Evolutionary conservation across 2,329 filamentous ascomycete genomes (phyloP), one percentile per base, ranked within the genome.

Genomic region (Aspergillus calidoustus): DNA sequence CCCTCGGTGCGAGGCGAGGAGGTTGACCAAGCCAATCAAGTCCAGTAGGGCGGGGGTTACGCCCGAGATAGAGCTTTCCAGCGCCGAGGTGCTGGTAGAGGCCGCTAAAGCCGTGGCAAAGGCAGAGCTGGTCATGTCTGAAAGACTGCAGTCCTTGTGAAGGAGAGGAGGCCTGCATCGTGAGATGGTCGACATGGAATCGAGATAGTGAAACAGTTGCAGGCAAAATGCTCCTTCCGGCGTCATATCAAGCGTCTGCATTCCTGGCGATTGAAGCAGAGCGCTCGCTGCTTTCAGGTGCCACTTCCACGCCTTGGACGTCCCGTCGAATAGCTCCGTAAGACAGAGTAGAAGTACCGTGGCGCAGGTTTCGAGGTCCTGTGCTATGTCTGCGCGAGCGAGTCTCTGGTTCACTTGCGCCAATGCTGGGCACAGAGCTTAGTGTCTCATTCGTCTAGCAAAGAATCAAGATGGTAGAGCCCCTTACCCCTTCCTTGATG

Each of bases 241-340:
- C 6, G 65, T 64, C 7, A 63, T 54, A 34, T 60, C 58, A 2
- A 71, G 57, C 17, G 71, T 65, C 47, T 75, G 69, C 23, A 70
- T 69, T 47, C 71, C 72, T 8, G 76, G 63, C 0, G 77, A 73
- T 3, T 73, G 68, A 7, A 80, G 64, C 4, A 80, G 70, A 2
- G 75, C 69, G 60, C 79, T 77, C n/a, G 78, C 79, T 4, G 77
- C 79, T 56, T 78, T 76, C 19, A 81, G 71, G 59, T 81, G 79
- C 57, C 19, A 19, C 19, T 19, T 19, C 19, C 19, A 19, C 19
- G 19, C 19, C 19, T 19, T 19, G 19, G 19, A 19, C 19, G 19
- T 19, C 19, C 19, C 19, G 19, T 19, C 19, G 19, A 19, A 80
- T 8, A 80, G 65, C 59, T 80, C 79, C 4, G 79, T 79, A 70